These are phyloP conservation scores for Thuidium tamariscinum DNA, from an alignment of 225 moss, liverwort and hornwort species.

Conservation along the genomic window DNA sequence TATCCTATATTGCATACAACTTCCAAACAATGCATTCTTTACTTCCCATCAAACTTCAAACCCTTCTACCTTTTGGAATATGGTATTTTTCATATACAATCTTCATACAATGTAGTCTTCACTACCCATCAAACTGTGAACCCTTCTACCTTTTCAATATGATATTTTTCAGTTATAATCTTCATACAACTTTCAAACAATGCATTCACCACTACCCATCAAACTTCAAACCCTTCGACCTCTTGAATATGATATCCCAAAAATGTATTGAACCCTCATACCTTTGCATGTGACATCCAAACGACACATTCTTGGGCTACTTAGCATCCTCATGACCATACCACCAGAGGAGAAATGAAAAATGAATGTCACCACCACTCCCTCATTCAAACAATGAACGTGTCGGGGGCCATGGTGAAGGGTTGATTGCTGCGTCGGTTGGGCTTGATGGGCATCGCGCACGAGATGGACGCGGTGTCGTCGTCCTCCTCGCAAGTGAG, in stretches of 20 bases:
- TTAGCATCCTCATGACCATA: neutral
- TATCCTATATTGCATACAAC: no score
- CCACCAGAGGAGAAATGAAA: neutral
- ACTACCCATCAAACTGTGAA: neutral
- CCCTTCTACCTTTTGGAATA: no score
- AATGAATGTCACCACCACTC: neutral
- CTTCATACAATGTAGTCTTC: no score
- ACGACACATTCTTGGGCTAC: neutral
- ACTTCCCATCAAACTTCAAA: no score
- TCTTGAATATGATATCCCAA: neutral
- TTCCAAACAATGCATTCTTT: no score
- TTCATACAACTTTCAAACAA: neutral
- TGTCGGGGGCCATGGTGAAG: neutral
- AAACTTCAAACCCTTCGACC: neutral
- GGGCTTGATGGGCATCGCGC: constrained; percentile 6
- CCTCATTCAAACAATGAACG: constrained; percentile 2
- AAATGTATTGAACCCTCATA: neutral
- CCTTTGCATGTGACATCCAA: neutral
- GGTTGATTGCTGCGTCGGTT: neutral
- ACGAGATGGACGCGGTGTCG: constrained; percentile 19
- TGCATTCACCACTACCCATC: neutral
- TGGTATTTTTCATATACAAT: no score
- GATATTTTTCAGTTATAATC: no score
- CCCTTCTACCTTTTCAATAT: no score
- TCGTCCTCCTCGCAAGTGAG: constrained; percentile 65